Percentiles rank a stretch among this genome's conserved stretches.
phyloP scores from a whole-genome alignment of 129 eudicot genomes.

The Centaurea solstitialis region DNA sequence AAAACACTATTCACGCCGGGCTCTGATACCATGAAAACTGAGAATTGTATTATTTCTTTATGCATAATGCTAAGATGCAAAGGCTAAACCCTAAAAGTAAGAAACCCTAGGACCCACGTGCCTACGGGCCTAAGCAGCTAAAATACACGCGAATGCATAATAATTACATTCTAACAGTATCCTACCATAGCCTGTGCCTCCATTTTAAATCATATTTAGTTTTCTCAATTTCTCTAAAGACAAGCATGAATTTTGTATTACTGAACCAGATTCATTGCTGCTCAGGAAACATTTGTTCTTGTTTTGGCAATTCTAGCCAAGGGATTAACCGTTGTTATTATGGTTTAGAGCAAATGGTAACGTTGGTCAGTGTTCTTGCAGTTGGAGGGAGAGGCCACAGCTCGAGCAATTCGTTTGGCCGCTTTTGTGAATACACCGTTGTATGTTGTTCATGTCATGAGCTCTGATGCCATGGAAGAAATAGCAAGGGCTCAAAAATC shows the following conservation, averaged over 20 bases:
- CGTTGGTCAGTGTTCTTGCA: constrained; percentile 30
- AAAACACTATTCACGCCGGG: no score
- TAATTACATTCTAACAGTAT: no score
- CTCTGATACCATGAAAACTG: no score
- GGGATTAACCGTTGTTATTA: background rate
- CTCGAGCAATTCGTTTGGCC: constrained; percentile 96
- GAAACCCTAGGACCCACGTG: no score
- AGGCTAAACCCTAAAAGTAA: no score
- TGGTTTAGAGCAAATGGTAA: background rate
- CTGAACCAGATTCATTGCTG: background rate
- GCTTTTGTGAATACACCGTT: constrained; percentile 94
- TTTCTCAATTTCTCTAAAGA: background rate
- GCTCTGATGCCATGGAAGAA: constrained; percentile 99
- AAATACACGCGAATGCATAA: no score
- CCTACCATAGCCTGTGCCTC: no score
- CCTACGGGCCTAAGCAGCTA: no score
- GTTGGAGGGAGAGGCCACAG: constrained; percentile 98
- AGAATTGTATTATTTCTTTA: no score
- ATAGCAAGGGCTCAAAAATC: constrained; percentile 89
- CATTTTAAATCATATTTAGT: no score
- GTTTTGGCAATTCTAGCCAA: background rate
- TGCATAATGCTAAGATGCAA: no score
- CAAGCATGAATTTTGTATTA: background rate
- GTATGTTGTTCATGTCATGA: constrained; percentile 98
- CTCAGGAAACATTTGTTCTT: background rate